Conservation (phyloP, 176 grass and related monocot genomes). For the Triticum urartu region DNA sequence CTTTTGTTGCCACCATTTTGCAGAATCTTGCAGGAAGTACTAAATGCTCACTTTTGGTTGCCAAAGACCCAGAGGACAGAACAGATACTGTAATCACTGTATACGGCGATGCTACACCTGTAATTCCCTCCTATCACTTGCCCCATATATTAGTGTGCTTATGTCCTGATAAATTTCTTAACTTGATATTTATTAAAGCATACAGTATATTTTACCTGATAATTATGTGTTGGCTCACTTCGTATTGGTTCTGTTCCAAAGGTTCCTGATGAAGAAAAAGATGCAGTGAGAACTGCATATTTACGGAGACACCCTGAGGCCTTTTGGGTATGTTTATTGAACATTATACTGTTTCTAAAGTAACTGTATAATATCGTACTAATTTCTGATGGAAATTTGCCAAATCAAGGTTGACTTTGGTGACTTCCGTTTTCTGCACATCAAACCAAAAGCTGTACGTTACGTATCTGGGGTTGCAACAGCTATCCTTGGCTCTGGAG, state of each 20-base stretch:
- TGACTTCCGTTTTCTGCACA: slow-evolving; percentile 79
- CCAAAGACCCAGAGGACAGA: slow-evolving; percentile 90
- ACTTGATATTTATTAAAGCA: background rate
- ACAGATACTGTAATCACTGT: slow-evolving; percentile 95
- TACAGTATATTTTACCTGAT: background rate
- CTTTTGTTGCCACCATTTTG: slow-evolving; percentile 19
- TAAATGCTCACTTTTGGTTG: slow-evolving; percentile 85
- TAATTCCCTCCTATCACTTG: slow-evolving; percentile 30
- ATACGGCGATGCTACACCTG: slow-evolving; percentile 76
- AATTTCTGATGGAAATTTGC: slow-evolving; percentile 16
- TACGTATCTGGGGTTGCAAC: slow-evolving; percentile 93
- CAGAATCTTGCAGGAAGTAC: slow-evolving; percentile 80
- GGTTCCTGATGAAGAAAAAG: slow-evolving; percentile 69
- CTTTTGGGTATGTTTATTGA: slow-evolving; percentile 76
- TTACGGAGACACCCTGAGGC: slow-evolving; percentile 78
- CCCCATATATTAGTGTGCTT: background rate
- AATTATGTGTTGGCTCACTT: slow-evolving; percentile 10
- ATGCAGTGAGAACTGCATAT: slow-evolving; percentile 61
- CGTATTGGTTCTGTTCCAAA: slow-evolving; percentile 20
- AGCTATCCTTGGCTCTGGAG: slow-evolving; percentile 88
- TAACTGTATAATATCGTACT: background rate
- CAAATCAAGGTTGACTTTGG: slow-evolving; percentile 91
- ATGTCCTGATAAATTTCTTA: background rate
- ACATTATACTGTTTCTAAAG: background rate
- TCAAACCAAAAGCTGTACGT: slow-evolving; percentile 75